Conservation (phyloP, 179 eudicot species). For the Beta corolliflora region DNA sequence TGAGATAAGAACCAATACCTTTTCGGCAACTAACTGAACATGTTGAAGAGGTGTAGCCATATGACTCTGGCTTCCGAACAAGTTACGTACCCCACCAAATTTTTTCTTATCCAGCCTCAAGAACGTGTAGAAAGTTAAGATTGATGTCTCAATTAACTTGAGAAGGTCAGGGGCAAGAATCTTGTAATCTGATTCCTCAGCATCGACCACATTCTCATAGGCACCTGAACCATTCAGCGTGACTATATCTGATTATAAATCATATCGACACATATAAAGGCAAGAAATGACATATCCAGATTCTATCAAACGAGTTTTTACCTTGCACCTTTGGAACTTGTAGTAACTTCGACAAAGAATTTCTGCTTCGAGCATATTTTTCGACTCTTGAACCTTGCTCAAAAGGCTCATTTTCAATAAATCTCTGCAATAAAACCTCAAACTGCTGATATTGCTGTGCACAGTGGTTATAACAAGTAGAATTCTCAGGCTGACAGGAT, state of each 20-base stretch:
- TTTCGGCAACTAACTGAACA: conserved; percentile 71
- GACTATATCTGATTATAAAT: conserved; percentile 30
- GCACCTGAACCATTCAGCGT: conserved; percentile 45
- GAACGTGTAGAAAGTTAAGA: conserved; percentile 72
- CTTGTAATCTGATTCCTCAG: conserved; percentile 53
- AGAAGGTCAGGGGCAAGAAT: conserved; percentile 75
- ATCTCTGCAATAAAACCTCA: conserved; percentile 86
- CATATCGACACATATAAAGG: neutral
- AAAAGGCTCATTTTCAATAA: conserved; percentile 91
- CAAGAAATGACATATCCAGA: neutral
- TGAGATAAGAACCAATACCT: conserved; percentile 44
- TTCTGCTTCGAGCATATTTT: conserved; percentile 75
- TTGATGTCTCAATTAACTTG: conserved; percentile 62
- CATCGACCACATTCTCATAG: conserved; percentile 39
- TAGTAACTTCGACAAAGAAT: conserved; percentile 67
- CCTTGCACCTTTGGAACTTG: conserved; percentile 93
- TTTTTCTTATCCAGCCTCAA: conserved; percentile 86
- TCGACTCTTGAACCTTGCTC: conserved; percentile 75
- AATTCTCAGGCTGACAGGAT: conserved; percentile 65
- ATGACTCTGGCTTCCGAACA: conserved; percentile 73
- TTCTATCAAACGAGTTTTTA: conserved; percentile 20
- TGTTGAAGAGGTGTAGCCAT: conserved; percentile 74
- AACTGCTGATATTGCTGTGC: conserved; percentile 98
- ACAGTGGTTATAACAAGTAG: conserved; percentile 66
- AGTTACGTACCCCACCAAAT: conserved; percentile 51